Percentiles rank a stretch among this genome's conserved stretches.
These are phyloP conservation scores for Geotrichum phurueaensis DNA, from an alignment of 1,139 yeast genomes.

Conservation along the genomic window DNA sequence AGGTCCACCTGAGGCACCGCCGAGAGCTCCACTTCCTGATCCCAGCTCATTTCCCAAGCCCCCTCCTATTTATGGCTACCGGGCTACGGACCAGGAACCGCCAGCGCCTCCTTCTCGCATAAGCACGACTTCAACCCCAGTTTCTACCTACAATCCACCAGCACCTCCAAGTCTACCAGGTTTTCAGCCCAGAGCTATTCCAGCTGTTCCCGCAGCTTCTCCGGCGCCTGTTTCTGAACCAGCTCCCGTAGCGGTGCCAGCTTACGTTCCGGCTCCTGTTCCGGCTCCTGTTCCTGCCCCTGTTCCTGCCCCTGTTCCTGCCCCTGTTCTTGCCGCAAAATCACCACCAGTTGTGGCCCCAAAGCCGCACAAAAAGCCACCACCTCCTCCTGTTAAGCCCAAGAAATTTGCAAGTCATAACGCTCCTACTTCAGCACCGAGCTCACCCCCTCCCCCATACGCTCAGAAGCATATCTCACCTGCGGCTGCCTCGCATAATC, in stretches of 20 bases:
- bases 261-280: not conserved
- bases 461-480: not conserved
- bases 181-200: not conserved
- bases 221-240: not conserved
- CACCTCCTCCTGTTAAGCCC: constrained; percentile 16
- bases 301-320: not conserved
- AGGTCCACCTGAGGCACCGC: constrained; percentile 5
- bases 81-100: not conserved
- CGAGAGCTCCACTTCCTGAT: constrained; percentile 14
- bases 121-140: not conserved
- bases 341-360: constrained; percentile 1
- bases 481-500: not conserved
- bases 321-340: constrained; percentile 1
- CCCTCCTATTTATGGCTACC: constrained; percentile 8
- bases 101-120: constrained; percentile 1
- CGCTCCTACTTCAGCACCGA: constrained; percentile 4
- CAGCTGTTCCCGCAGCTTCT: not conserved
- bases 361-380: constrained; percentile 9
- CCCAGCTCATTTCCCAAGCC: constrained; percentile 17
- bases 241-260: not conserved
- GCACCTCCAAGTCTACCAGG: constrained; percentile 4
- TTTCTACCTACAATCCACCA: constrained; percentile 2
- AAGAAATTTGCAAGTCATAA: not conserved
- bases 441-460: not conserved
- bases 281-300: constrained; percentile 7